These are phyloP conservation scores for Ascomycota sp. DNA, from an alignment of 2,329 filamentous ascomycete genomes.

Conservation along the genomic window DNA sequence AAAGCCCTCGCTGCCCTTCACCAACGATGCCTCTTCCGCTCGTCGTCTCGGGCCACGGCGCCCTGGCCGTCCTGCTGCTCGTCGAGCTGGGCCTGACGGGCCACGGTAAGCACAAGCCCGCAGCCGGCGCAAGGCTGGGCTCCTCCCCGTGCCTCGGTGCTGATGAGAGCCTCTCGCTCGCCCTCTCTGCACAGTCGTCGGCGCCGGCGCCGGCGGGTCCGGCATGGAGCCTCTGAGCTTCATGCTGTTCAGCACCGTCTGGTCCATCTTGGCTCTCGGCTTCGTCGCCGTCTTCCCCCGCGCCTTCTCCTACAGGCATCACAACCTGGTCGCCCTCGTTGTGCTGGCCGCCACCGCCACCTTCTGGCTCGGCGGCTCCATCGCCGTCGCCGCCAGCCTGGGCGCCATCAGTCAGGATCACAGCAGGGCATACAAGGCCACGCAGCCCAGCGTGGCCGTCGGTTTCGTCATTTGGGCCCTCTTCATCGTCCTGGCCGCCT, in stretches of 20 bases:
- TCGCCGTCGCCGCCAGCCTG: conserved; percentile 1
- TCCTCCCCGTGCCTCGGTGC: not conserved
- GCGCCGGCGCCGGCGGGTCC: not conserved
- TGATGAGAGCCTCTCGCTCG: not conserved
- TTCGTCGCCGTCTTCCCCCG: conserved; percentile 1
- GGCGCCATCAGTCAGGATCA: not conserved
- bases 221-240: not conserved
- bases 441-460: conserved; percentile 1
- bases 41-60: not conserved
- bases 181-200: too few species aligned
- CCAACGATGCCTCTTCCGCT: conserved; percentile 1
- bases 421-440: not conserved
- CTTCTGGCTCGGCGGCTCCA: conserved; percentile 1
- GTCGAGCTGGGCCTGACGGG: conserved; percentile 1
- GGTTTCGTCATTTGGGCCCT: conserved; percentile 2
- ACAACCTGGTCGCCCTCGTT: conserved; percentile 1
- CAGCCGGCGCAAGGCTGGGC: not conserved
- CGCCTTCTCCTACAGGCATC: conserved; percentile 1
- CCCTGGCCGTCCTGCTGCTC: not conserved
- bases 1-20: too few species aligned
- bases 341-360: not conserved
- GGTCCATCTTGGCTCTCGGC: conserved; percentile 1
- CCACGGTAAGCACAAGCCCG: not conserved
- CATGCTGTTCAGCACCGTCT: conserved; percentile 1
- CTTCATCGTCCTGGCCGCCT: not conserved